Evolutionary conservation across 75 land plant genomes (phyloP).

Genomic region (Selaginella moellendorffii): DNA sequence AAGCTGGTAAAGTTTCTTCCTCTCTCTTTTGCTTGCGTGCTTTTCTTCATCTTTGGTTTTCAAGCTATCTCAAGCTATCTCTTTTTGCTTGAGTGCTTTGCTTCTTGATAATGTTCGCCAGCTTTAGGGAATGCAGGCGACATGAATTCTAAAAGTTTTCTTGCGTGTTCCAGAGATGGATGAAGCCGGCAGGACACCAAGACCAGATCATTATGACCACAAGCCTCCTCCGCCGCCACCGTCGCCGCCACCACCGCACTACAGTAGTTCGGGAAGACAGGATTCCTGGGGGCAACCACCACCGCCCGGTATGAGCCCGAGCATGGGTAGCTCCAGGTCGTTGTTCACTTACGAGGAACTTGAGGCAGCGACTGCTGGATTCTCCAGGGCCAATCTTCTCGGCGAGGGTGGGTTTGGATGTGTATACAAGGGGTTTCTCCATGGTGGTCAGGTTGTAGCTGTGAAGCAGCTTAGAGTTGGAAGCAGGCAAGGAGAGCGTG

Average conservation of each 20-base stretch:
- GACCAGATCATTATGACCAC: neutral
- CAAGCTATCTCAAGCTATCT: neutral
- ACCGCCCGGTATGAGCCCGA: slow-evolving; percentile 12
- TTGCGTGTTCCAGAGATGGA: neutral
- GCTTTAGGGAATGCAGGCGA: neutral
- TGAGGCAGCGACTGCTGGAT: slow-evolving; percentile 36
- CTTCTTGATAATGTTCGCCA: neutral
- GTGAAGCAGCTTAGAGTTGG: slow-evolving; percentile 71
- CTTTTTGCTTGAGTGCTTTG: neutral
- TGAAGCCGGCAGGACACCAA: neutral
- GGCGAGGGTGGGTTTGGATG: slow-evolving; percentile 68
- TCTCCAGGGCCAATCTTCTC: slow-evolving; percentile 37
- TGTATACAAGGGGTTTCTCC: slow-evolving; percentile 55
- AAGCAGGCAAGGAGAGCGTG: slow-evolving; percentile 62
- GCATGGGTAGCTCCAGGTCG: slow-evolving; percentile 33
- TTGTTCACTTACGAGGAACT: slow-evolving; percentile 43
- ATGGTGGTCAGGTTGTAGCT: slow-evolving; percentile 50
- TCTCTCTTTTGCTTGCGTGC: no score
- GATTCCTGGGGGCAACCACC: slow-evolving; percentile 12
- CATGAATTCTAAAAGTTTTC: neutral
- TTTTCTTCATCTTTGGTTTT: no score
- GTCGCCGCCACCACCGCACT: neutral
- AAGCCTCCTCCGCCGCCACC: slow-evolving; percentile 2
- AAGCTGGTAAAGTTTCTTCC: no score
- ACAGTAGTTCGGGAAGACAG: neutral